phyloP scores from a whole-genome alignment of 2,329 filamentous ascomycete species.

The Lizonia empirigonia region DNA sequence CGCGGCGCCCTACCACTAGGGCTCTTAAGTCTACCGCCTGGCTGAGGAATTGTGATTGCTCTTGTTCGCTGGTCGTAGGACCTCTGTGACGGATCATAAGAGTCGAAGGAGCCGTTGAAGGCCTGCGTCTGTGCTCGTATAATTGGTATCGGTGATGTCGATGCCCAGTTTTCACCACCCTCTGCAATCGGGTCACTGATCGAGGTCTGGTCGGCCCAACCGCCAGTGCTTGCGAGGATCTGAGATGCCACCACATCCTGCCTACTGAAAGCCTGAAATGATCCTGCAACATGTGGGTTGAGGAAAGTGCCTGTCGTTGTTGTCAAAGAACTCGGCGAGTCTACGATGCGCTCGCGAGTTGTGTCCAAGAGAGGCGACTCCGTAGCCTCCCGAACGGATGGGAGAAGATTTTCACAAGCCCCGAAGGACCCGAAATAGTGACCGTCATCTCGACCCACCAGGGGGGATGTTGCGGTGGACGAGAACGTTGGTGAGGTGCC shows the following conservation, averaged over 20 bases:
- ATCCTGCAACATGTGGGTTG: constrained; percentile 39
- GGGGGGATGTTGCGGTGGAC: constrained; percentile 36
- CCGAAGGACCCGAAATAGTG: constrained; percentile 33
- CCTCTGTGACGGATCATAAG: constrained; percentile 15
- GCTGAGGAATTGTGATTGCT: constrained; percentile 40
- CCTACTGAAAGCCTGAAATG: constrained; percentile 36
- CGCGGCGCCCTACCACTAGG: constrained; percentile 17
- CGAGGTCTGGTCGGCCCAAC: constrained; percentile 39
- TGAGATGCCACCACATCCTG: constrained; percentile 39
- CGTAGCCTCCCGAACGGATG: constrained; percentile 20
- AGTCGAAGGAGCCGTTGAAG: constrained; percentile 22
- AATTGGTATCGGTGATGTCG: constrained; percentile 40
- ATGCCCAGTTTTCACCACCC: constrained; percentile 26
- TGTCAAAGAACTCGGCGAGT: constrained; percentile 27
- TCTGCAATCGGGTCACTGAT: constrained; percentile 40
- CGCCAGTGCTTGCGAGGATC: constrained; percentile 33
- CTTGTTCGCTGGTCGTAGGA: constrained; percentile 21
- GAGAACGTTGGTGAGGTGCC: constrained; percentile 36
- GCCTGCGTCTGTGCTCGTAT: constrained; percentile 29
- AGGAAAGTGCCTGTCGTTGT: constrained; percentile 31
- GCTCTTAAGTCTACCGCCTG: constrained; percentile 18
- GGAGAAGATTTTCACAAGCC: constrained; percentile 27
- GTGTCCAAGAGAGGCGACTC: constrained; percentile 35
- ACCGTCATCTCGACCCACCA: constrained; percentile 24
- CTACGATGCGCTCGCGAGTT: constrained; percentile 27